phyloP scores from a whole-genome alignment of 768 basidiomycete genomes.

The Basidioascus undulatus region DNA sequence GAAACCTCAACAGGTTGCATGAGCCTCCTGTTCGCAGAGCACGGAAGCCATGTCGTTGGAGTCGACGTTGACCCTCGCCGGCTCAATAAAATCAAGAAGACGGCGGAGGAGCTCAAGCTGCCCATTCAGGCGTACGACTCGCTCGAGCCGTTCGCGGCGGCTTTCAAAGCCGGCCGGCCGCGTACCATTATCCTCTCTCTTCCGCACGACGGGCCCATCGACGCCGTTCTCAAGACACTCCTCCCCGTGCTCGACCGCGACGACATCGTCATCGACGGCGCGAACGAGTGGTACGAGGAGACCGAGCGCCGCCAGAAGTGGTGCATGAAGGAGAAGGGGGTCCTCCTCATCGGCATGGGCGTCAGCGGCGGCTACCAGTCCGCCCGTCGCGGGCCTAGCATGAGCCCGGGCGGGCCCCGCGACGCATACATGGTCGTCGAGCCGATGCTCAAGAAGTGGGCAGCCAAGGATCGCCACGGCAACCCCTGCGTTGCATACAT shows the following conservation, averaged over 20 bases:
- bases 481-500: constrained; percentile 16
- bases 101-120: background rate
- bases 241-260: constrained; percentile 13
- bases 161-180: constrained; percentile 4
- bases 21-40: background rate
- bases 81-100: background rate
- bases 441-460: constrained; percentile 17
- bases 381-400: constrained; percentile 16
- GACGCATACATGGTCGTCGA: constrained; percentile 15
- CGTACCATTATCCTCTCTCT: constrained; percentile 16
- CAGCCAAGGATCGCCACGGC: constrained; percentile 15
- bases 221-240: constrained; percentile 15
- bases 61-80: background rate
- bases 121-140: background rate
- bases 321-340: constrained; percentile 9
- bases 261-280: constrained; percentile 18
- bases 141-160: background rate
- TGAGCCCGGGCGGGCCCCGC: constrained; percentile 15
- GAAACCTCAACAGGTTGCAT: background rate
- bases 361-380: constrained; percentile 20
- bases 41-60: background rate
- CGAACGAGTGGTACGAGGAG: constrained; percentile 17
- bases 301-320: constrained; percentile 16
- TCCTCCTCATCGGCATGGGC: constrained; percentile 15
- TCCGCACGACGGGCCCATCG: constrained; percentile 16